Evolutionary conservation across 1,139 yeast species (phyloP), one percentile per base, ranked within the genome.

Genomic region (Yamadazyma dushanensis): DNA sequence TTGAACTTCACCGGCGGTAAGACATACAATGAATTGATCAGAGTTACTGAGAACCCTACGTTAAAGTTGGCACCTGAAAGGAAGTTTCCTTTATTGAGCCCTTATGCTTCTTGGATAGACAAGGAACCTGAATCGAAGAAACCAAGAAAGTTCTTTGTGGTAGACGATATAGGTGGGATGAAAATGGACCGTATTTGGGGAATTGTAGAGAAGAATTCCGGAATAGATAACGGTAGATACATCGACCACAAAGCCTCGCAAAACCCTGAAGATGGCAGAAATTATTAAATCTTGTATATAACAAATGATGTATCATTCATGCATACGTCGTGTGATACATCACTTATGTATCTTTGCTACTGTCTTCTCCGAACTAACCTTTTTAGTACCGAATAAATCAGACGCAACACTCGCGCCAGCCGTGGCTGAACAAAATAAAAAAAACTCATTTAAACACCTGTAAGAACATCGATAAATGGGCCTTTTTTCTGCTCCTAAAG

Each of bases 131-230:
- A 64, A 16, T 52, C 65, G 2, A 62, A 66, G 1, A 45, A 54
- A 30, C 61, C 50, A 38, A 63, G 69, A 42, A 61, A 64, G 24
- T 78, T 70, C 55, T 83, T 79, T 48, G 74, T 86, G 3, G 76
- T 73, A 7, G 95, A 86, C 51, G 83, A 85, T 45, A 68, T 83
- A 30, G 94, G 95, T 3, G 95, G 95, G 1, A 63, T 83, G 52
- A 78, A 78, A 46, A 86, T 86, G 95, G 95, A 86, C 50, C 64
- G 95, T 37, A 56, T 86, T 4, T 82, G 95, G 92, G 89, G 92
- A 2, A 74, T 84, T 13, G 76, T 83, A 4, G 95, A 86, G 56
- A 66, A 65, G 36, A 78, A 81, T 44, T 67, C 79, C 32, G 85
- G 83, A 0, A 66, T 82, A 5, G 73, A 83, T 49, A 82, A 81